phyloP scores from a whole-genome alignment of 352 stramenopile species.

The Phytophthora hybrid region DNA sequence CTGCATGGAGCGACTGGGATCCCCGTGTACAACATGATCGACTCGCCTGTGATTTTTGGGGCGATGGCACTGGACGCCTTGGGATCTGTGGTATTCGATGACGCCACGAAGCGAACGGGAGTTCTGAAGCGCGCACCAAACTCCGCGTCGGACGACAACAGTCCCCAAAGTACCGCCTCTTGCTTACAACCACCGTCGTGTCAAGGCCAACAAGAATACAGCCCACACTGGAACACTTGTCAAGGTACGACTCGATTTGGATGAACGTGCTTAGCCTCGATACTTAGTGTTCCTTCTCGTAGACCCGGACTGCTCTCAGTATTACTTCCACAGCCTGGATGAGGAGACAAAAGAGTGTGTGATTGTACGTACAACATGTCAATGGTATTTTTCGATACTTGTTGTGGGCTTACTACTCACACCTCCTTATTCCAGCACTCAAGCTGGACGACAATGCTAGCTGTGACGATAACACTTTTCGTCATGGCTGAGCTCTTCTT shows the following conservation, averaged over 20 bases:
- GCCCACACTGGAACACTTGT: constrained; percentile 53
- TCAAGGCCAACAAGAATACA: constrained; percentile 54
- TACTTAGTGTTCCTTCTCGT: neutral
- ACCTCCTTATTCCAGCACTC: constrained; percentile 37
- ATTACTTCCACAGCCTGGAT: constrained; percentile 72
- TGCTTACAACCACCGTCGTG: constrained; percentile 31
- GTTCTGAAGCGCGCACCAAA: constrained; percentile 21
- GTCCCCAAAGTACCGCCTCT: neutral
- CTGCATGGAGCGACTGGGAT: constrained; percentile 58
- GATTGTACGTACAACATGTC: constrained; percentile 51
- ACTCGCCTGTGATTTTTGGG: constrained; percentile 69
- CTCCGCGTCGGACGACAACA: neutral
- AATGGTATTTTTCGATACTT: neutral
- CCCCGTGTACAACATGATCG: constrained; percentile 77
- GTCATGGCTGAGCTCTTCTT: constrained; percentile 52
- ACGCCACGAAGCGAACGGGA: constrained; percentile 46
- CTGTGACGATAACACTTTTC: constrained; percentile 46
- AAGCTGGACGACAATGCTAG: constrained; percentile 48
- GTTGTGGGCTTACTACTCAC: neutral
- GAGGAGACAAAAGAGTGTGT: constrained; percentile 50
- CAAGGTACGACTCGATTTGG: constrained; percentile 39
- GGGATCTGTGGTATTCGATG: constrained; percentile 57
- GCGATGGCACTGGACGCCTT: constrained; percentile 60
- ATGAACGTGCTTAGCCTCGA: constrained; percentile 1
- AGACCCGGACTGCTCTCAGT: constrained; percentile 72